A percentile compares a stretch with the other conserved stretches of the same genome.
phyloP scores from a whole-genome alignment of 2,329 filamentous ascomycete species.

The Microascus cirrosus region DNA sequence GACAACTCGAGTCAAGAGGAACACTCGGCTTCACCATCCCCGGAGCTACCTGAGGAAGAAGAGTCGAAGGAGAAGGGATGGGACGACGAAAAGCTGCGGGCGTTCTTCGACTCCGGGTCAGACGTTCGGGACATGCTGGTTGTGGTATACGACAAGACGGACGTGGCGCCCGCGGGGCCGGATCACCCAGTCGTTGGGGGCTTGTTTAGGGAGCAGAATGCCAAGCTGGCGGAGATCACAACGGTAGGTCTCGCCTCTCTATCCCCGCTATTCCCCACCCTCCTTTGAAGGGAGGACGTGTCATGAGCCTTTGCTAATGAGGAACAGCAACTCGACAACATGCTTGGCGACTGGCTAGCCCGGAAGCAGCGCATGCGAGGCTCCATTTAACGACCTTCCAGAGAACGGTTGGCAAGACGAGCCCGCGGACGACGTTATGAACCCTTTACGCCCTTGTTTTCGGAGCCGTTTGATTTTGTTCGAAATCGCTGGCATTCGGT shows the following conservation, averaged over 20 bases:
- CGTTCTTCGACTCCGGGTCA: slow-evolving; percentile 76
- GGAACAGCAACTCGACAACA: slow-evolving; percentile 66
- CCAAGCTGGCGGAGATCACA: slow-evolving; percentile 76
- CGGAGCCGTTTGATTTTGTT: neutral
- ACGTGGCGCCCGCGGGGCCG: slow-evolving; percentile 65
- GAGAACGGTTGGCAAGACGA: neutral
- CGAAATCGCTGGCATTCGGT: neutral
- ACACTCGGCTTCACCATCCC: slow-evolving; percentile 53
- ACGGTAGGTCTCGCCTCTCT: slow-evolving; percentile 39
- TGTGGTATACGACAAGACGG: slow-evolving; percentile 86
- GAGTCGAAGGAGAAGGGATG: slow-evolving; percentile 42
- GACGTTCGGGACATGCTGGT: slow-evolving; percentile 84
- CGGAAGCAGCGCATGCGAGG: slow-evolving; percentile 53
- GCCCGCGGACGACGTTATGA: neutral
- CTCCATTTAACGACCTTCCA: slow-evolving; percentile 8
- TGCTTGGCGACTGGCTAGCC: slow-evolving; percentile 74
- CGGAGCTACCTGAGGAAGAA: slow-evolving; percentile 37
- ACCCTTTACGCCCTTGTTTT: neutral
- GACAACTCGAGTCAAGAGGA: slow-evolving; percentile 64
- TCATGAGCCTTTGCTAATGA: neutral
- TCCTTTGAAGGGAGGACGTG: neutral
- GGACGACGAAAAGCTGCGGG: slow-evolving; percentile 76
- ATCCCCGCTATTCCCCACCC: neutral
- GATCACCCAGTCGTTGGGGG: slow-evolving; percentile 76
- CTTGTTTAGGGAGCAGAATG: slow-evolving; percentile 79